Evolutionary conservation across 2,329 filamentous ascomycete genomes (phyloP).

Genomic region (Zasmidium angulare): DNA sequence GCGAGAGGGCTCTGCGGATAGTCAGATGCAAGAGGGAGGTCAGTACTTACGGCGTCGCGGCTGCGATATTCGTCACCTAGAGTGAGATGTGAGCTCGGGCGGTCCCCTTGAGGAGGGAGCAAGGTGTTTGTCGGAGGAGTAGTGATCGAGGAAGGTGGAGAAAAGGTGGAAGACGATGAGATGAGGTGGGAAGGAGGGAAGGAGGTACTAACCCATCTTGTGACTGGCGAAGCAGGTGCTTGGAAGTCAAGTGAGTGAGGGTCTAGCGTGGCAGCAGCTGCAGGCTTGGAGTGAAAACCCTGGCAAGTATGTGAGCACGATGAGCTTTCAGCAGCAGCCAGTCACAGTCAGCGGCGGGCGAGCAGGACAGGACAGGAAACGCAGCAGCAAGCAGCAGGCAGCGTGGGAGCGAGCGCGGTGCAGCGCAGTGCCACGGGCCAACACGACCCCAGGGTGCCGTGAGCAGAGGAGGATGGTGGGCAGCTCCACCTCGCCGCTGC

Average conservation of each 20-base stretch:
- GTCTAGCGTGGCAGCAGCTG: background rate
- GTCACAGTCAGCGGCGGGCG: background rate
- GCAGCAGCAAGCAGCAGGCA: no score
- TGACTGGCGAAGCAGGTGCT: conserved; percentile 4
- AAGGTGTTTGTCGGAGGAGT: background rate
- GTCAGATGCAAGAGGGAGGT: background rate
- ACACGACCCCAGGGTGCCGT: background rate
- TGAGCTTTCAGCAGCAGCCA: background rate
- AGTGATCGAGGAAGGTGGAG: background rate
- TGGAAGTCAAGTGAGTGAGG: conserved; percentile 4
- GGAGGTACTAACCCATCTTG: conserved; percentile 8
- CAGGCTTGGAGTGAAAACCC: background rate
- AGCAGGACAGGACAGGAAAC: no score
- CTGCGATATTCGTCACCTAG: conserved; percentile 8
- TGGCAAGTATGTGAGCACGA: background rate
- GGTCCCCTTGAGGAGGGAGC: background rate
- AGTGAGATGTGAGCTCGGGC: conserved; percentile 3
- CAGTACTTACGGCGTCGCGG: conserved; percentile 21
- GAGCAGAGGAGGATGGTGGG: background rate
- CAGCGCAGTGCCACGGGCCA: background rate
- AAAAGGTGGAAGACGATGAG: background rate
- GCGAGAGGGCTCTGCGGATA: background rate
- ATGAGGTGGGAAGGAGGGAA: conserved; percentile 3
- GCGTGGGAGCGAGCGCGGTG: background rate
- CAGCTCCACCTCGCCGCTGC: background rate